These are phyloP conservation scores for Hortaea werneckii DNA, from an alignment of 2,329 filamentous ascomycete species.

Conservation along the genomic window DNA sequence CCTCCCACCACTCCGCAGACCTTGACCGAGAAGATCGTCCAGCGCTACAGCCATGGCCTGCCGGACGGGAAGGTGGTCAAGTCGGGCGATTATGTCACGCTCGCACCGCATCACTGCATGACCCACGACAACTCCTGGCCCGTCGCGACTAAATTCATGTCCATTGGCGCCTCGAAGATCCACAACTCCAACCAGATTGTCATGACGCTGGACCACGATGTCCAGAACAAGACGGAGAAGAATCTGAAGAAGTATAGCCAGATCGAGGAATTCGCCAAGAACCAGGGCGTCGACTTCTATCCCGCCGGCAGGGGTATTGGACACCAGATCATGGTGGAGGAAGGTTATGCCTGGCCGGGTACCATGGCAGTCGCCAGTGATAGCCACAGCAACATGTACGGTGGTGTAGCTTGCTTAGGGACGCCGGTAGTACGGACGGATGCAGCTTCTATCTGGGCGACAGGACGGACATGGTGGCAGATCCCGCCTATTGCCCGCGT, in stretches of 20 bases:
- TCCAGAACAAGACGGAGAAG: slow-evolving; percentile 67
- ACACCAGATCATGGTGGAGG: slow-evolving; percentile 87
- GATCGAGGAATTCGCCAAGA: slow-evolving; percentile 71
- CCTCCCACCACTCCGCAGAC: slow-evolving; percentile 54
- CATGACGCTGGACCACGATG: slow-evolving; percentile 78
- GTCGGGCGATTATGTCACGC: slow-evolving; percentile 73
- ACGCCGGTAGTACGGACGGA: slow-evolving; percentile 81
- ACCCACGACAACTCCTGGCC: slow-evolving; percentile 80
- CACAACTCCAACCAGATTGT: slow-evolving; percentile 65
- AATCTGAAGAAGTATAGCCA: slow-evolving; percentile 75
- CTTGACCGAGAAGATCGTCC: slow-evolving; percentile 86
- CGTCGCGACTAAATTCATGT: slow-evolving; percentile 69
- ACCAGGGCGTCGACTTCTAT: slow-evolving; percentile 69
- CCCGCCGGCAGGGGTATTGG: slow-evolving; percentile 72
- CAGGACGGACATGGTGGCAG: slow-evolving; percentile 77
- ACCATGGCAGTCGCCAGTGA: slow-evolving; percentile 73
- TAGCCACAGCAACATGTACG: slow-evolving; percentile 74
- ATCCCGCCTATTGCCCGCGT: slow-evolving; percentile 75
- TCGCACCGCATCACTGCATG: slow-evolving; percentile 66
- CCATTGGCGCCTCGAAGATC: slow-evolving; percentile 66
- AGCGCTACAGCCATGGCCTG: slow-evolving; percentile 68
- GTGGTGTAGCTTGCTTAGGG: slow-evolving; percentile 65
- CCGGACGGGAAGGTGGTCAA: slow-evolving; percentile 63
- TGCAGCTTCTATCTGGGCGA: slow-evolving; percentile 77
- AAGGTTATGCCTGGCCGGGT: slow-evolving; percentile 74